Evolutionary conservation across 2,329 filamentous ascomycete species (phyloP).

Genomic region (Zopfia rhizophila): DNA sequence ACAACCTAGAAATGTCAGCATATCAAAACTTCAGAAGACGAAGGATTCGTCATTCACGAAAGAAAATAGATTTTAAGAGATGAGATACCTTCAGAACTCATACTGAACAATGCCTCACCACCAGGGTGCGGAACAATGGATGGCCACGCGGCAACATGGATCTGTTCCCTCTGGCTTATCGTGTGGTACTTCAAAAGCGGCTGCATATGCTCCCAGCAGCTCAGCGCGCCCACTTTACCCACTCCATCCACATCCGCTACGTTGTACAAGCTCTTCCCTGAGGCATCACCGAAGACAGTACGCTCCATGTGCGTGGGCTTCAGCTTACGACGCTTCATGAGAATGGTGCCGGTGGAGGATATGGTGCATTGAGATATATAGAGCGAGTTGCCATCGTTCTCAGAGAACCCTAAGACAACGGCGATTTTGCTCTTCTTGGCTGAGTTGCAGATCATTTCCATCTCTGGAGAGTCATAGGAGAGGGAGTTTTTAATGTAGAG

Average conservation of each 20-base stretch:
- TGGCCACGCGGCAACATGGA: conserved; percentile 56
- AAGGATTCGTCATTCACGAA: not conserved
- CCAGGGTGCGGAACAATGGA: conserved; percentile 44
- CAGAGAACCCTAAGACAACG: conserved; percentile 54
- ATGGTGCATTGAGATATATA: conserved; percentile 56
- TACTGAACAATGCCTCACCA: conserved; percentile 46
- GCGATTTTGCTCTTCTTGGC: conserved; percentile 46
- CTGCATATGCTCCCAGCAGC: conserved; percentile 57
- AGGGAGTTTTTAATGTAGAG: conserved; percentile 60
- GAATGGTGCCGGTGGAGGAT: conserved; percentile 41
- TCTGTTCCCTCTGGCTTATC: conserved; percentile 49
- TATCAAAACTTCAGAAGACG: not conserved
- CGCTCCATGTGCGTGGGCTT: conserved; percentile 58
- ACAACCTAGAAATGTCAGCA: conserved; percentile 40
- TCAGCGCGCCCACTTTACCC: conserved; percentile 47
- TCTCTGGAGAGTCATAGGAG: conserved; percentile 52
- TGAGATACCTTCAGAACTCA: conserved; percentile 48
- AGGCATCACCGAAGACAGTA: conserved; percentile 55
- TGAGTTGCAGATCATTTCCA: conserved; percentile 53
- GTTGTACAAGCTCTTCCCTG: conserved; percentile 45
- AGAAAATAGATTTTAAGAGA: not conserved
- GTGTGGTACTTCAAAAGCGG: conserved; percentile 56
- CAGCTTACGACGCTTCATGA: conserved; percentile 53
- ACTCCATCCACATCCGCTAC: conserved; percentile 43
- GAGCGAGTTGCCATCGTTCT: conserved; percentile 50